A percentile compares a stretch with the other conserved stretches of the same genome.
Conservation (phyloP, 495 filamentous ascomycete genomes). For the Schizothecium vesticola region DNA sequence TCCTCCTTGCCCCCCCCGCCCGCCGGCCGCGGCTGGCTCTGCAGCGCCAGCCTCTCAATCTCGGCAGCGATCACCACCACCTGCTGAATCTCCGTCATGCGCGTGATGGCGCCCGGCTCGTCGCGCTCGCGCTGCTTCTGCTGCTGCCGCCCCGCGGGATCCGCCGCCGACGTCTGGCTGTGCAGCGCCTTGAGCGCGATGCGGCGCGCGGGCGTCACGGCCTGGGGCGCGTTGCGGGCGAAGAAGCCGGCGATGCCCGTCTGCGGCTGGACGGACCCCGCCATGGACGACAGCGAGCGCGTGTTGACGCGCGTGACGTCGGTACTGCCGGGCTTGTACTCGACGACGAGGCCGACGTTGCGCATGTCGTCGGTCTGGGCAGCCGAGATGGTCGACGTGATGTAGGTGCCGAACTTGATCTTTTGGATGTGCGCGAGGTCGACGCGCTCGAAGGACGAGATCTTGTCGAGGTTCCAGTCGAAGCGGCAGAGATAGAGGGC, state of each 20-base stretch:
- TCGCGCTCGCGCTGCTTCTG: slow-evolving; percentile 12
- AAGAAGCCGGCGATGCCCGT: slow-evolving; percentile 29
- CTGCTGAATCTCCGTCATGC: slow-evolving; percentile 62
- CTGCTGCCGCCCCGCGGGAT: slow-evolving; percentile 31
- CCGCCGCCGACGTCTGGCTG: slow-evolving; percentile 44
- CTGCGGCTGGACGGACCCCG: slow-evolving; percentile 18
- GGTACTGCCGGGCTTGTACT: slow-evolving; percentile 61
- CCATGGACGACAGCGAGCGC: slow-evolving; percentile 62
- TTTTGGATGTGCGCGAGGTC: slow-evolving; percentile 63
- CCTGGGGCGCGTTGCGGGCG: slow-evolving; percentile 11
- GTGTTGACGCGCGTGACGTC: slow-evolving; percentile 78
- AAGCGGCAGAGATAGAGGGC: slow-evolving; percentile 85
- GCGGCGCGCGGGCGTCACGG: slow-evolving; percentile 22
- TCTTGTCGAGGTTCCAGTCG: slow-evolving; percentile 90
- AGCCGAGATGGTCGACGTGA: slow-evolving; percentile 75
- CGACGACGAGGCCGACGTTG: slow-evolving; percentile 78
- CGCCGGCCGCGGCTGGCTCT: slow-evolving; percentile 31
- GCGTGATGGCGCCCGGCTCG: slow-evolving; percentile 25
- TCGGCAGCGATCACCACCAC: slow-evolving; percentile 65
- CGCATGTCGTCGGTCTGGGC: slow-evolving; percentile 65
- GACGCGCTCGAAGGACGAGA: slow-evolving; percentile 82
- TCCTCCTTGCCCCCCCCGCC: slow-evolving; percentile 25
- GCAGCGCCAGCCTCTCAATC: slow-evolving; percentile 42
- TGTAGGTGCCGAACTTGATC: slow-evolving; percentile 77
- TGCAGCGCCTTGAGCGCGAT: slow-evolving; percentile 59